These are phyloP conservation scores for Pseudotulostoma volvatum DNA, from an alignment of 495 filamentous ascomycete species.

Conservation along the genomic window DNA sequence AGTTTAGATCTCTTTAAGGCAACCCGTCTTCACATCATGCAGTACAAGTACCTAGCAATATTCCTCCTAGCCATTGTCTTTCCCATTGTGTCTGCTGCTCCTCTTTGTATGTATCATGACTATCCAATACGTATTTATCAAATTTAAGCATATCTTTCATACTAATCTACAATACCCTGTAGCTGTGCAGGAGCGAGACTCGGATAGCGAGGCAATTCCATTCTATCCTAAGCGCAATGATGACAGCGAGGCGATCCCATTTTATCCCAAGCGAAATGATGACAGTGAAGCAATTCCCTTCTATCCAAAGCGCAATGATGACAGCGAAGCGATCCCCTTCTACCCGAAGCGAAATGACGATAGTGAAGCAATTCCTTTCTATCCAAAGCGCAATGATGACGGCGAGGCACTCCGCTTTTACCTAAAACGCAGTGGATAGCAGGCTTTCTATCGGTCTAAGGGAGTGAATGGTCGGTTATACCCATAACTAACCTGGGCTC, in stretches of 20 bases:
- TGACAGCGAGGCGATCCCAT: neutral
- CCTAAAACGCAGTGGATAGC: no score
- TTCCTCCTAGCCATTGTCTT: no score
- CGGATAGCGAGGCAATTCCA: neutral
- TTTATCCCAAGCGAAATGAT: neutral
- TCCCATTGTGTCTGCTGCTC: no score
- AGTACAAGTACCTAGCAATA: no score
- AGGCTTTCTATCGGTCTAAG: no score
- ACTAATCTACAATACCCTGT: neutral
- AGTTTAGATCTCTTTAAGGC: no score
- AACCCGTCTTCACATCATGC: no score
- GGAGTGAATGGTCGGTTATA: no score
- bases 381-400: neutral
- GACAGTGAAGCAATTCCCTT: conserved; percentile 1
- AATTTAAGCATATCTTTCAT: neutral
- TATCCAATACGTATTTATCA: neutral
- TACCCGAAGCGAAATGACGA: no score
- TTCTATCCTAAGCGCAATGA: neutral
- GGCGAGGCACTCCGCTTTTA: conserved; percentile 1
- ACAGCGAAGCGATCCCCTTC: conserved; percentile 1
- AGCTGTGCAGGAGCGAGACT: neutral
- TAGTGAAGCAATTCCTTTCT: conserved; percentile 1
- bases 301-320: conserved; percentile 1
- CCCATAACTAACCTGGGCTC: no score
- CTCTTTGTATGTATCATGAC: no score